A percentile compares a stretch with the other conserved stretches of the same genome.
Evolutionary conservation across 2,329 filamentous ascomycete genomes (phyloP).

Genomic region (Juglanconis oblonga): DNA sequence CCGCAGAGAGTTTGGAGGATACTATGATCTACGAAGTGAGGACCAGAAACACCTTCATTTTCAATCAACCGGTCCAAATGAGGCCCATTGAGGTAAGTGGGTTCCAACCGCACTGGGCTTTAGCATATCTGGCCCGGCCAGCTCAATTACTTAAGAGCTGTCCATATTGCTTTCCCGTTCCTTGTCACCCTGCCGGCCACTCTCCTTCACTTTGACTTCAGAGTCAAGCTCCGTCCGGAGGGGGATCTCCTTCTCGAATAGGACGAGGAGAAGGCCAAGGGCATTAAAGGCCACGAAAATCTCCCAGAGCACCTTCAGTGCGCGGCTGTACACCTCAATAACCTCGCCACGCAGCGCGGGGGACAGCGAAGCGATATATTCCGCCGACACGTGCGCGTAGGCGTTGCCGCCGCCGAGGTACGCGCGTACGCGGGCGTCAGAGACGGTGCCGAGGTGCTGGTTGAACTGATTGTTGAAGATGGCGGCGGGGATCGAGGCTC

Average conservation of each 20-base stretch:
- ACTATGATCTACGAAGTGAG: no score
- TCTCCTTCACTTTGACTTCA: no score
- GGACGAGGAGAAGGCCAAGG: not conserved
- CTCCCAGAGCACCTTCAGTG: not conserved
- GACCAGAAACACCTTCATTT: no score
- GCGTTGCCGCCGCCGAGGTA: not conserved
- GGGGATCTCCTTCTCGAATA: not conserved
- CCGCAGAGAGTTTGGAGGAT: no score
- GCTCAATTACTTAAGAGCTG: no score
- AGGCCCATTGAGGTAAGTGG: no score
- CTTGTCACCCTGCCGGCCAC: no score
- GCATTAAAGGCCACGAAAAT: not conserved
- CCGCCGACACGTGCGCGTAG: not conserved
- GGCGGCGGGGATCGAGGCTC: not conserved
- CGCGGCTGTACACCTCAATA: not conserved
- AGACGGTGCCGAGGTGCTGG: not conserved
- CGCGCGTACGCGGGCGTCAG: constrained; percentile 2
- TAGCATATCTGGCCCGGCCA: no score
- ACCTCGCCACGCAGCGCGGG: not conserved
- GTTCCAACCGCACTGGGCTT: no score
- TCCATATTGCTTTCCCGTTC: no score
- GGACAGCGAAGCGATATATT: not conserved
- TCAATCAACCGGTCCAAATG: no score
- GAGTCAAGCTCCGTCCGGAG: no score
- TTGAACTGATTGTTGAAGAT: constrained; percentile 1